phyloP scores from a whole-genome alignment of 768 basidiomycete genomes.

The Pisolithus albus region DNA sequence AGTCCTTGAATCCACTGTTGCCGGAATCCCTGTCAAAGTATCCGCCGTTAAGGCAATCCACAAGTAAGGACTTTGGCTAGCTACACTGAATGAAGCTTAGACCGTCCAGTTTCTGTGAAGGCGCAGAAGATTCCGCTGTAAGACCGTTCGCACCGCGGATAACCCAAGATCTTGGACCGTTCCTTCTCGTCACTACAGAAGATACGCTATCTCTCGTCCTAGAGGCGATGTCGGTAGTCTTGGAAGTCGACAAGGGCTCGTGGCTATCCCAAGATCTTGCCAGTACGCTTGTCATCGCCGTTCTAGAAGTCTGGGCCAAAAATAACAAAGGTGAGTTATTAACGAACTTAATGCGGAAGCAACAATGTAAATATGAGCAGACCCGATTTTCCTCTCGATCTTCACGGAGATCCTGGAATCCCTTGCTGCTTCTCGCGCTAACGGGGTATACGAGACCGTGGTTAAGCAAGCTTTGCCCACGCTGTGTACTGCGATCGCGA shows the following conservation, averaged over 20 bases:
- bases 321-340: slow-evolving; percentile 67
- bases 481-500: slow-evolving; percentile 58
- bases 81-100: not conserved
- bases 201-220: slow-evolving; percentile 86
- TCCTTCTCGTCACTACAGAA: slow-evolving; percentile 72
- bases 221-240: slow-evolving; percentile 74
- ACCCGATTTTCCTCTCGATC: slow-evolving; percentile 85
- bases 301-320: slow-evolving; percentile 78
- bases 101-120: slow-evolving; percentile 60
- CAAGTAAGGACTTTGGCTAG: slow-evolving; percentile 53
- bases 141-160: slow-evolving; percentile 65
- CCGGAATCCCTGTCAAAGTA: slow-evolving; percentile 83
- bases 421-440: slow-evolving; percentile 54
- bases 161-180: slow-evolving; percentile 75
- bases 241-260: slow-evolving; percentile 63
- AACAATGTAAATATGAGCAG: slow-evolving; percentile 32
- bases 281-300: slow-evolving; percentile 53
- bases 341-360: not conserved
- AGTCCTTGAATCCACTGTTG: slow-evolving; percentile 67
- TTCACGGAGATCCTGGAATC: slow-evolving; percentile 73
- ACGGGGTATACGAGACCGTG: slow-evolving; percentile 63
- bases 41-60: slow-evolving; percentile 91
- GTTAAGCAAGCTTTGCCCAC: slow-evolving; percentile 68
- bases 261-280: slow-evolving; percentile 71
- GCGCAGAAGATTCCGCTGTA: slow-evolving; percentile 49